Evolutionary conservation across 768 basidiomycete species (phyloP).

Genomic region (Russula foetens): DNA sequence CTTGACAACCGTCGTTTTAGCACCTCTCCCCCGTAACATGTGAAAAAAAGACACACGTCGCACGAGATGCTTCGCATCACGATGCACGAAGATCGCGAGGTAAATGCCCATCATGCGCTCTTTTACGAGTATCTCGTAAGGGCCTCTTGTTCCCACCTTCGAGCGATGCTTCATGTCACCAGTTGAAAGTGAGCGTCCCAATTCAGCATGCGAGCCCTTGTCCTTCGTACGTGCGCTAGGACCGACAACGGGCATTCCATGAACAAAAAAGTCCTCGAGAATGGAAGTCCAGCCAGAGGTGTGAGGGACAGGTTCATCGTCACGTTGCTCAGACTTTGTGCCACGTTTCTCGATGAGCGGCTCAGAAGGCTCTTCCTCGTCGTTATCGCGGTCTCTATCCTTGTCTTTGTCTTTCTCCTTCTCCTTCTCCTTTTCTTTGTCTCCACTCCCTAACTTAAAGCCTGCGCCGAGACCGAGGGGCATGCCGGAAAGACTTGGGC

Average conservation of each 20-base stretch:
- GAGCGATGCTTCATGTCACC: slow-evolving; percentile 38
- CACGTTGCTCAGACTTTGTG: slow-evolving; percentile 23
- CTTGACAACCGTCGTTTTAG: slow-evolving; percentile 29
- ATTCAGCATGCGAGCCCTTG: slow-evolving; percentile 27
- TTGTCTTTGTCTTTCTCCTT: slow-evolving; percentile 32
- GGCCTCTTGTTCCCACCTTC: slow-evolving; percentile 46
- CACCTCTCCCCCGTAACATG: background rate
- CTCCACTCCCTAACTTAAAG: slow-evolving; percentile 50
- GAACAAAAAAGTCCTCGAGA: slow-evolving; percentile 67
- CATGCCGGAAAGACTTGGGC: slow-evolving; percentile 72
- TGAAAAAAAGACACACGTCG: slow-evolving; percentile 36
- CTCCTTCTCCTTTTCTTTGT: slow-evolving; percentile 30
- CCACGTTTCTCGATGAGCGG: slow-evolving; percentile 21
- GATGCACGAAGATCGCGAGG: slow-evolving; percentile 66
- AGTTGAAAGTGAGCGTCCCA: slow-evolving; percentile 20
- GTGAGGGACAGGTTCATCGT: slow-evolving; percentile 19
- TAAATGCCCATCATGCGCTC: slow-evolving; percentile 91
- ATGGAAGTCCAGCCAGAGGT: slow-evolving; percentile 64
- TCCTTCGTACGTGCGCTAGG: slow-evolving; percentile 28
- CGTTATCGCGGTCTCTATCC: slow-evolving; percentile 8
- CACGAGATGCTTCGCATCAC: slow-evolving; percentile 56
- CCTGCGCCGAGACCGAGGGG: slow-evolving; percentile 75
- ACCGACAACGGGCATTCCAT: slow-evolving; percentile 21
- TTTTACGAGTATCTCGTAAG: slow-evolving; percentile 80
- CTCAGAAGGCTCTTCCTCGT: slow-evolving; percentile 16